phyloP scores from a whole-genome alignment of 768 basidiomycete genomes.

The Harrya chromipes region DNA sequence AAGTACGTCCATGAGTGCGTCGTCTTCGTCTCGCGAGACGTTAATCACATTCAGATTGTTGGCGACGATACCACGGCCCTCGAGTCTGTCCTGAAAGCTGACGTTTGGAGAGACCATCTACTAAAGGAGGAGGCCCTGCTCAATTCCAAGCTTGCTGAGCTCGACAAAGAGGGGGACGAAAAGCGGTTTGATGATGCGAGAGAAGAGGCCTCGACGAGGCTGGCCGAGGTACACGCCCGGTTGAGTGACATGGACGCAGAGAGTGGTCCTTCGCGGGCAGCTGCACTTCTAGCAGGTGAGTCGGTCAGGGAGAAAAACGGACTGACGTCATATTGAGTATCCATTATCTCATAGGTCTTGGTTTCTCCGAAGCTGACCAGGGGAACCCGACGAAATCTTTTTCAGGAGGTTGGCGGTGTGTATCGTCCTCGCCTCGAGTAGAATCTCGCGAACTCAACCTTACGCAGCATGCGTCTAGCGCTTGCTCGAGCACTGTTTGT shows the following conservation, averaged over 20 bases:
- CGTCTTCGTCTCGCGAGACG: neutral
- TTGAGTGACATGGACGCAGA: slow-evolving; percentile 99
- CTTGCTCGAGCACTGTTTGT: slow-evolving; percentile 95
- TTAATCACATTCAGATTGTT: slow-evolving; percentile 53
- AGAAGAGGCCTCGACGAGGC: slow-evolving; percentile 76
- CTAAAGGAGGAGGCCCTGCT: slow-evolving; percentile 79
- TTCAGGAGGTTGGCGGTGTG: slow-evolving; percentile 93
- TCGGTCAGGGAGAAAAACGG: neutral
- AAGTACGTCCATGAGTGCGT: slow-evolving; percentile 45
- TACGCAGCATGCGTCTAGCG: slow-evolving; percentile 85
- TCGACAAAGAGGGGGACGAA: slow-evolving; percentile 75
- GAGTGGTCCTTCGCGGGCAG: slow-evolving; percentile 93
- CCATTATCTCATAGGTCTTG: slow-evolving; percentile 58
- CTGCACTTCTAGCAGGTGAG: slow-evolving; percentile 80
- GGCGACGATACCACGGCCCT: slow-evolving; percentile 93
- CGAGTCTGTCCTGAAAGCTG: slow-evolving; percentile 97
- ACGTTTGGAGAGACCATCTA: slow-evolving; percentile 95
- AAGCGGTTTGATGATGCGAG: slow-evolving; percentile 79
- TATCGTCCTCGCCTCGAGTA: neutral
- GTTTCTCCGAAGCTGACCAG: slow-evolving; percentile 89
- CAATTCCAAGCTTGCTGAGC: slow-evolving; percentile 63
- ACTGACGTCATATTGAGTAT: neutral
- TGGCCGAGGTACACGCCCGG: slow-evolving; percentile 77
- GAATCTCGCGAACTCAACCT: neutral
- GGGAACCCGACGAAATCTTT: slow-evolving; percentile 78